Evolutionary conservation across 148 eudicot species (phyloP).

Genomic region (Chenopodium formosanum): DNA sequence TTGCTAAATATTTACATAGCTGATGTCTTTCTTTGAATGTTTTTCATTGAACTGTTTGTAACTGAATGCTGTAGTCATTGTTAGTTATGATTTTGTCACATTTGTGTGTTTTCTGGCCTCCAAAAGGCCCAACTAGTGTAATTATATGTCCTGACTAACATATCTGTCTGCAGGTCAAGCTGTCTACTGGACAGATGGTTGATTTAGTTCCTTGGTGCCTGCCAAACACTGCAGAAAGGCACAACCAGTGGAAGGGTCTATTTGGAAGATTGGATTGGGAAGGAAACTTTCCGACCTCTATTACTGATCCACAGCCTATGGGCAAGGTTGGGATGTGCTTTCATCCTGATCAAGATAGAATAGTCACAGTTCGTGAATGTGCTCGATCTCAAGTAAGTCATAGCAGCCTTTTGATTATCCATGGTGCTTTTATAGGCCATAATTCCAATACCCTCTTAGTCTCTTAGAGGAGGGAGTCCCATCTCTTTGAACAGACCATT

Average conservation of each 20-base stretch:
- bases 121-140: not conserved
- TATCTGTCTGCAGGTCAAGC: conserved; percentile 51
- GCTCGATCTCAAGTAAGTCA: conserved; percentile 87
- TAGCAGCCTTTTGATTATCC: not conserved
- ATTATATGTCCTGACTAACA: not conserved
- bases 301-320: conserved; percentile 97
- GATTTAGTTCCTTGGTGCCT: conserved; percentile 98
- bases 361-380: conserved; percentile 92
- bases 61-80: not conserved
- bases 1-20: not conserved
- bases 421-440: not conserved
- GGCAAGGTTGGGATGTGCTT: conserved; percentile 99
- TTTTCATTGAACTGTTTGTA: not conserved
- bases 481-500: not conserved
- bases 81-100: not conserved
- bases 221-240: conserved; percentile 96
- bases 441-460: not conserved
- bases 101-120: not conserved
- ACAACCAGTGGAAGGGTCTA: conserved; percentile 96
- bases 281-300: conserved; percentile 93
- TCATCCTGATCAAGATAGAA: conserved; percentile 95
- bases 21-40: not conserved
- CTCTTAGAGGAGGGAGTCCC: not conserved
- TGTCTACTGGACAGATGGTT: conserved; percentile 83
- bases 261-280: conserved; percentile 99